Evolutionary conservation across 2,329 filamentous ascomycete genomes (phyloP), one percentile per base, ranked within the genome.

Genomic region (Aspergillus clavatus): DNA sequence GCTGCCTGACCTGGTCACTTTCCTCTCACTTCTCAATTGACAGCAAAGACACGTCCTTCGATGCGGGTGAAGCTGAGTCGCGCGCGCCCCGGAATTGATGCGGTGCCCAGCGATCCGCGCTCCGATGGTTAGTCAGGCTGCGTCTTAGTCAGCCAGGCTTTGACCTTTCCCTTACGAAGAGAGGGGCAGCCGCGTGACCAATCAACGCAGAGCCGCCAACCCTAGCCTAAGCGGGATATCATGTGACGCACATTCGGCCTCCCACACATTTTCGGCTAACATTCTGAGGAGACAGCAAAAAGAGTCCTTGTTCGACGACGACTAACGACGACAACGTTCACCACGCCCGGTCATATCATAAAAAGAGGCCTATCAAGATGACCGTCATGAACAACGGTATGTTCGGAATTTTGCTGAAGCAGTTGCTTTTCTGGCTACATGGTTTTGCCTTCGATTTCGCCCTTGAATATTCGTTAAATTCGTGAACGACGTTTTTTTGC

Each of bases 371-470:
- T 50, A 58, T 46, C 53, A 59, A 56, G 54, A 63, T 63, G 60
- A 51, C 59, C 47, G 61, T 61, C 52, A 55, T 55, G 46, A 60
- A 62, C 55, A 51, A 52, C 52, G 57, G 60, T 63, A 52, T 45
- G 60, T 60, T 40, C 42, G 36, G 28, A 35, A 38, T 41, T 43
- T 45, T 28, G 19, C 21, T 46, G 10, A 26, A 29, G 22, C 24
- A n/a, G n/a, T n/a, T n/a, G n/a, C n/a, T n/a, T 11, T 23, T 27
- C 19, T 37, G 16, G 8, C 35, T 43, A 4, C 26, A 3, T 27
- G 22, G n/a, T n/a, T 29, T 31, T 26, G 31, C 31, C 31, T 21
- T 35, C 11, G 31, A 35, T 35, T n/a, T n/a, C n/a, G n/a, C n/a
- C n/a, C n/a, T n/a, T n/a, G n/a, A n/a, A n/a, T n/a, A n/a, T n/a